Percentiles rank a stretch among this genome's conserved stretches.
These are phyloP conservation scores for Neoboletus magnificus DNA, from an alignment of 768 basidiomycete species.

Conservation along the genomic window DNA sequence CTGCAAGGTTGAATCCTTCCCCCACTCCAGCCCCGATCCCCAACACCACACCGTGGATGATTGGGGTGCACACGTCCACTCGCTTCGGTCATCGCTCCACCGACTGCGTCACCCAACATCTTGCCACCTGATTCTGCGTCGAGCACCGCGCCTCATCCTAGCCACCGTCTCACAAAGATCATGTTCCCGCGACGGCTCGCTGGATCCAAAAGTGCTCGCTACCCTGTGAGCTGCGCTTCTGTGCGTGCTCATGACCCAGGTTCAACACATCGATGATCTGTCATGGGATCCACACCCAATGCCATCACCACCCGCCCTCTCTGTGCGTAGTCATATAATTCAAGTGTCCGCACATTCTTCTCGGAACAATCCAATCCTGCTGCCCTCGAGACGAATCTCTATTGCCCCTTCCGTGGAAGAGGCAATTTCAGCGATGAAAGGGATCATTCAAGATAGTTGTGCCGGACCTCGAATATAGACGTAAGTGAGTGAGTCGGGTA, in stretches of 20 bases:
- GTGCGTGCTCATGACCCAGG: conserved; percentile 33
- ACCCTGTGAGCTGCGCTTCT: conserved; percentile 27
- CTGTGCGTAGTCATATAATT: conserved; percentile 22
- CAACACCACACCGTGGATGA: conserved; percentile 22
- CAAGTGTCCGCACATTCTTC: conserved; percentile 9
- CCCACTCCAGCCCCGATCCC: conserved; percentile 34
- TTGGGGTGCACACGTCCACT: conserved; percentile 31
- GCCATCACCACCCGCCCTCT: conserved; percentile 16
- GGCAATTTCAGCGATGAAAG: conserved; percentile 37
- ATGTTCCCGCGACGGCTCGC: conserved; percentile 30
- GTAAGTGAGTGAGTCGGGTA: conserved; percentile 9
- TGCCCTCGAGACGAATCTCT: conserved; percentile 59
- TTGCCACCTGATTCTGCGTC: conserved; percentile 26
- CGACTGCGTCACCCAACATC: conserved; percentile 22
- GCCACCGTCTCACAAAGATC: background rate
- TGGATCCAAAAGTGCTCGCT: conserved; percentile 17
- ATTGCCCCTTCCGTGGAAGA: conserved; percentile 44
- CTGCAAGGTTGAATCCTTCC: conserved; percentile 42
- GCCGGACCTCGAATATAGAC: conserved; percentile 13
- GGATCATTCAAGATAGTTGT: conserved; percentile 11
- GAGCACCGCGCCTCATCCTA: conserved; percentile 1
- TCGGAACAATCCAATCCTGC: conserved; percentile 27
- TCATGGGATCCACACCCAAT: background rate
- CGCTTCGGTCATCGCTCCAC: conserved; percentile 37
- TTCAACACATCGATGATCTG: conserved; percentile 16